Base-by-base conservation (phyloP, 805 yeast genomes). In the Yarrowia divulgata region DNA sequence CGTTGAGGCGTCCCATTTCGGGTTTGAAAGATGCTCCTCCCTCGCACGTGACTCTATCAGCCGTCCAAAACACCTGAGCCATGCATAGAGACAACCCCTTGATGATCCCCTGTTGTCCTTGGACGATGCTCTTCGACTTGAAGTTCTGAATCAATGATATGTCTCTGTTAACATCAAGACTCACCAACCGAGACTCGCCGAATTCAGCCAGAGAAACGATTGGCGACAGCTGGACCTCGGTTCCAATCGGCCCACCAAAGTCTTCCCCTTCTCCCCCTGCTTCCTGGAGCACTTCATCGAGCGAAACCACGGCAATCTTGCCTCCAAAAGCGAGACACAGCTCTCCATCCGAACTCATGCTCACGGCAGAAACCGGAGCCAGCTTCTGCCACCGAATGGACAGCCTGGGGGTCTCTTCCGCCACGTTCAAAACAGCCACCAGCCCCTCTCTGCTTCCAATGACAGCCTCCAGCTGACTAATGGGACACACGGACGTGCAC, bases 401-500 rank as follows among this genome's bases (percentile, higher is more conserved):
- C 4, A 63, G 57, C 23, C 13, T 63, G 29, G 68, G 68, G 2
- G 57, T 60, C 35, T 63, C 68, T 16, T 63, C 68, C 0, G 57
- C 19, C n/a, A 63, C 68, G n/a, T 49, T 49, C 8, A 63, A n/a
- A 4, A 74, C 70, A 10, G 74, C 74, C 8, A 79, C 57, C 16
- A 71, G 71, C 1, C 81, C 80, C 8, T 70, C 50, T 43, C 72
- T 77, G 23, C 77, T 73, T 46, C 73, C 70, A 9, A 78, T 67
- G 10, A 72, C 62, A 2, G 72, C 74, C 46, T 67, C 49, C n/a
- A 78, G 79, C 19, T 72, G 75, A 69, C 78, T 80, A 35, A 81
- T 67, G 8, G 78, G 72, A 35, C 77, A 73, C 1, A 79, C 80
- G 32, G 81, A 79, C 3, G 84, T 79, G 73, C 88, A 88, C 68